Evolutionary conservation across 352 stramenopile species (phyloP).

Genomic region (Plasmopara muralis): DNA sequence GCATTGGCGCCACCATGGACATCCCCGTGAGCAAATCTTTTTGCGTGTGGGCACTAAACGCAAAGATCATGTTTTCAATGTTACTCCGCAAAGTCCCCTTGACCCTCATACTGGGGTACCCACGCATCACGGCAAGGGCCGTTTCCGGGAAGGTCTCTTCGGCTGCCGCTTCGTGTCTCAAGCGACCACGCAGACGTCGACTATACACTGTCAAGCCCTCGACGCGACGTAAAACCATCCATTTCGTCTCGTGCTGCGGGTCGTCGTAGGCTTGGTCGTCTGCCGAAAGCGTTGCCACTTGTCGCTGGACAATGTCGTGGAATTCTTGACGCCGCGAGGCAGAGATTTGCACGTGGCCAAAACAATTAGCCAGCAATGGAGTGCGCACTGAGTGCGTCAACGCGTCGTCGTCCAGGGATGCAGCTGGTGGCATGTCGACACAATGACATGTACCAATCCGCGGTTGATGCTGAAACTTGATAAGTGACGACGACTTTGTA

Average conservation of each 20-base stretch:
- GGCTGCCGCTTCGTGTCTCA: constrained; percentile 15
- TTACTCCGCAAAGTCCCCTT: constrained; percentile 25
- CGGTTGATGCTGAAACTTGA: too few relatives aligned
- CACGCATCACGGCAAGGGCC: constrained; percentile 13
- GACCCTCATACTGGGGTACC: constrained; percentile 33
- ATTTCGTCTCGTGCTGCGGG: constrained; percentile 27
- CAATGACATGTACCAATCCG: too few relatives aligned
- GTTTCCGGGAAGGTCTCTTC: constrained; percentile 22
- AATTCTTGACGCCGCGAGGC: constrained; percentile 27
- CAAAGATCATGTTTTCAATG: constrained; percentile 45
- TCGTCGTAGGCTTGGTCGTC: constrained; percentile 27
- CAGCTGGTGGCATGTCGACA: not conserved
- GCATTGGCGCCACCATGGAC: constrained; percentile 14
- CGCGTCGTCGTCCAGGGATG: constrained; percentile 3
- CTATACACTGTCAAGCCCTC: constrained; percentile 35
- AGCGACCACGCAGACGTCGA: constrained; percentile 16
- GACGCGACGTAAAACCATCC: constrained; percentile 35
- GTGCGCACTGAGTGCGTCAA: constrained; percentile 4
- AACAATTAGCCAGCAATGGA: constrained; percentile 24
- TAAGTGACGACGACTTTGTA: too few relatives aligned
- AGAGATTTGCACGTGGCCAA: constrained; percentile 23
- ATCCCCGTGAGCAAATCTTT: constrained; percentile 31
- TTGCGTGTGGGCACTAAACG: constrained; percentile 20
- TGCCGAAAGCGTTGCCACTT: constrained; percentile 23
- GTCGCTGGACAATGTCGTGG: constrained; percentile 16